Base-by-base conservation (phyloP, 2,329 filamentous ascomycete genomes). In the Lachnellula occidentalis region DNA sequence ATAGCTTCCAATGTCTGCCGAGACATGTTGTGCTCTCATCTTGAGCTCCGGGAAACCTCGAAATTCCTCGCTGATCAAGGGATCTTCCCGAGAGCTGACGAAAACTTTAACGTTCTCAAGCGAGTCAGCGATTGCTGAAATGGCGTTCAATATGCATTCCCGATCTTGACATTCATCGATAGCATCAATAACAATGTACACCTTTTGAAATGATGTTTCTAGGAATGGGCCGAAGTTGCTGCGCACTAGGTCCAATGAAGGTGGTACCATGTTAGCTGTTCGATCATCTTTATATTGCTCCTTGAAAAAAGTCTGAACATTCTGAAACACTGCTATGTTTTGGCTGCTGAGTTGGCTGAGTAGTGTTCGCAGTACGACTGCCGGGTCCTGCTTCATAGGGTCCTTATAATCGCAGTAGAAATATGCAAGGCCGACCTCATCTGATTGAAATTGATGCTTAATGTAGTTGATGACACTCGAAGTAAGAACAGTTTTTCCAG, bases 401-500 rank as follows among this genome's bases (percentile, higher is more conserved):
- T 52, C 48, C 42, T 48, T 47, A 43, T 48, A 70, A 42, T 71
- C 66, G 52, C 65, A 72, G 41, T 68, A 73, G 1, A 71, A 21
- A 34, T 69, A 73, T 2, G 65, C 65, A 7, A 74, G 54, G 0
- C 66, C 64, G 2, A 61, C 34, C 15, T 47, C 48, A 2, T 69
- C 56, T 1, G 63, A 53, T 0, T 54, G 12, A 41, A 66, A 69
- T 3, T 24, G 37, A 1, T 27, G 47, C 2, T 21, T 17, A 1
- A 80, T 62, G 19, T 76, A 12, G 2, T 78, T 67, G 1, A 78
- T 60, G 0, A 76, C 68, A 8, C 71, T 69, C 0, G 75, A 71
- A 0, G 73, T 62, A 0, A 76, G 49, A 4, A 77, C 74, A 0
- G 75, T 78, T 60, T 79, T 80, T 1, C 76, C 75, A 0, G 75